These are phyloP conservation scores for Colletotrichum sp. DNA, from an alignment of 2,329 filamentous ascomycete genomes.

Conservation along the genomic window DNA sequence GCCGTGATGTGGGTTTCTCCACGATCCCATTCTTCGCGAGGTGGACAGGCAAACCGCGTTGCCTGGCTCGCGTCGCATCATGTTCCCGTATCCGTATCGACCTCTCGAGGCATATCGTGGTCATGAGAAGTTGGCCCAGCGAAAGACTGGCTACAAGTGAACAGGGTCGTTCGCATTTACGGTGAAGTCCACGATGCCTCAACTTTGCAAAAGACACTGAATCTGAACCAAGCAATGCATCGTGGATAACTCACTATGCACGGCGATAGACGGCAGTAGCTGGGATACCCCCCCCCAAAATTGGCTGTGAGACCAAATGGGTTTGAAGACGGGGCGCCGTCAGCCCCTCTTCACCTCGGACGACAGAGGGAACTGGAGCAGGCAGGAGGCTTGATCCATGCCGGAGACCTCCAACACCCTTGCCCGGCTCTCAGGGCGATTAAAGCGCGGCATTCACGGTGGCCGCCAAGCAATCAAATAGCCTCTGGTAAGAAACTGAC, in stretches of 20 bases:
- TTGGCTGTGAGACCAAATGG: slow-evolving; percentile 11
- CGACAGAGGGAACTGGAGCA: slow-evolving; percentile 2
- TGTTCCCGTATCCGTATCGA: background rate
- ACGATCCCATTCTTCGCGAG: background rate
- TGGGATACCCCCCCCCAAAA: background rate
- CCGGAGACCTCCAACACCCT: background rate
- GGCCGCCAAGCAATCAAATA: background rate
- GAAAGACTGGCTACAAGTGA: background rate
- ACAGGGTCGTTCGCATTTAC: background rate
- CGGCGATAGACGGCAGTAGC: background rate
- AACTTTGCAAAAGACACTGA: background rate
- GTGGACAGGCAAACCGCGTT: background rate
- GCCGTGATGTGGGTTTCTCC: background rate
- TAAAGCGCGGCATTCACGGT: background rate
- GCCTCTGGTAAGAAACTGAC: background rate
- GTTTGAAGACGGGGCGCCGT: slow-evolving; percentile 10
- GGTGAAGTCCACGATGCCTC: background rate
- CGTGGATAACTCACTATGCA: background rate
- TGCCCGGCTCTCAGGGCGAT: background rate
- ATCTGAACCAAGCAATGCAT: background rate
- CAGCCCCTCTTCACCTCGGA: slow-evolving; percentile 9
- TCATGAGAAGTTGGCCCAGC: background rate
- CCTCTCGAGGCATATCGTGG: background rate
- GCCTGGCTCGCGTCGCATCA: background rate
- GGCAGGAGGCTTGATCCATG: slow-evolving; percentile 15